Conservation (phyloP, 2,329 filamentous ascomycete species). For the Ceratocystis eucalypticola region DNA sequence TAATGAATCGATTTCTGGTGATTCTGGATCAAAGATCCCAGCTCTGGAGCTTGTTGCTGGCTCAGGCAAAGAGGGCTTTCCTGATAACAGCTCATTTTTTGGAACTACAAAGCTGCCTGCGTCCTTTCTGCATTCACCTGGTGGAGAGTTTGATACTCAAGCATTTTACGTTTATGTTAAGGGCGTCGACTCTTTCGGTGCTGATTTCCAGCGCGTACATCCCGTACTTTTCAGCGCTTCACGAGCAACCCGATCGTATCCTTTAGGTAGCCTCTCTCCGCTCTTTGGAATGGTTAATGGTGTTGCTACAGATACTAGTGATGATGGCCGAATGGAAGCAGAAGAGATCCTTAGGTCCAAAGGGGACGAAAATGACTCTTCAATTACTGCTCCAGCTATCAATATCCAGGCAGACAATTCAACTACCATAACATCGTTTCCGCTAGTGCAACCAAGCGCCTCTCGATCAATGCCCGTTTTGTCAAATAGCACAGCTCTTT, state of each 20-base stretch:
- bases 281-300: slow-evolving; percentile 13
- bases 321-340: background rate
- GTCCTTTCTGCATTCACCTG: background rate
- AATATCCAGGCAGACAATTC: slow-evolving; percentile 3
- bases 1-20: slow-evolving; percentile 6
- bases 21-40: background rate
- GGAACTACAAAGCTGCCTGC: slow-evolving; percentile 6
- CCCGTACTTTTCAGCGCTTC: slow-evolving; percentile 9
- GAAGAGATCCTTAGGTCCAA: background rate
- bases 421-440: background rate
- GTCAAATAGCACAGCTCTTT: background rate
- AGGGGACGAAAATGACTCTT: background rate
- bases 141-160: background rate
- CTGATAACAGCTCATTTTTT: slow-evolving; percentile 11
- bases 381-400: background rate
- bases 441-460: background rate
- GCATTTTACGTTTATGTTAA: slow-evolving; percentile 17
- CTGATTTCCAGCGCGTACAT: slow-evolving; percentile 16
- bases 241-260: background rate
- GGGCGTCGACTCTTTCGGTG: slow-evolving; percentile 11
- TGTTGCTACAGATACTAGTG: background rate
- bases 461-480: background rate
- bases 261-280: slow-evolving; percentile 12
- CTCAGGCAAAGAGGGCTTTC: slow-evolving; percentile 12
- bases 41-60: slow-evolving; percentile 10